Evolutionary conservation across 176 grass and related monocot genomes (phyloP).

Genomic region (Musa troglodytarum): DNA sequence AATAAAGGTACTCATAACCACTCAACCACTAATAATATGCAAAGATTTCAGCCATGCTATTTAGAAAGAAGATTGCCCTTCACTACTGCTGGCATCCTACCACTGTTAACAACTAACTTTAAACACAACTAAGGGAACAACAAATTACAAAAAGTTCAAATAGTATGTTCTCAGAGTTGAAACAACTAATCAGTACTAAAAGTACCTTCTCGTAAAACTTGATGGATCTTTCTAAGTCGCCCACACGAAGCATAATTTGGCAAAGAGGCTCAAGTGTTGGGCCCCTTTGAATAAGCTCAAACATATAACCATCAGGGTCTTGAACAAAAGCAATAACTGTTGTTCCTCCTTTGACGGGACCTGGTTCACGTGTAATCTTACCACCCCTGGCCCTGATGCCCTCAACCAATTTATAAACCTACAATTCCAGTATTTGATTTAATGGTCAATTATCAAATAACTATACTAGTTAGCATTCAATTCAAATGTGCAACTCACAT

Average conservation of each 20-base stretch:
- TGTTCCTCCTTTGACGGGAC: constrained; percentile 88
- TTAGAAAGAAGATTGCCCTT: neutral
- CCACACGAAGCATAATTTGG: constrained; percentile 97
- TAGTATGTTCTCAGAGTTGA: too few relatives aligned
- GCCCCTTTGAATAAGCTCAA: constrained; percentile 91
- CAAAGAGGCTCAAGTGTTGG: constrained; percentile 84
- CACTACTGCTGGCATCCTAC: neutral
- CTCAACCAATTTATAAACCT: constrained; percentile 82
- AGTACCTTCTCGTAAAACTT: constrained; percentile 90
- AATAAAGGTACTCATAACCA: neutral
- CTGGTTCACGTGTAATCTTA: constrained; percentile 88
- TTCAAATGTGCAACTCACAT: constrained; percentile 37
- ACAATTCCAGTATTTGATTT: neutral
- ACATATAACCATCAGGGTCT: constrained; percentile 83
- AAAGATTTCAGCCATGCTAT: neutral
- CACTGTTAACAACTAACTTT: neutral
- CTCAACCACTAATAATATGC: neutral
- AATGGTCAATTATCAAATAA: neutral
- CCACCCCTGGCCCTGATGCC: constrained; percentile 44
- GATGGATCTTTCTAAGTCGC: constrained; percentile 83
- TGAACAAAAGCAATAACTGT: constrained; percentile 89
- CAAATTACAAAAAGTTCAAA: neutral
- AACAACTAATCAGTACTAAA: too few relatives aligned
- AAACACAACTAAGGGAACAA: neutral
- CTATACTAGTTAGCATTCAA: neutral